Evolutionary conservation across 352 stramenopile genomes (phyloP), one percentile per base, ranked within the genome.

Genomic region (Phytophthora foliorum): DNA sequence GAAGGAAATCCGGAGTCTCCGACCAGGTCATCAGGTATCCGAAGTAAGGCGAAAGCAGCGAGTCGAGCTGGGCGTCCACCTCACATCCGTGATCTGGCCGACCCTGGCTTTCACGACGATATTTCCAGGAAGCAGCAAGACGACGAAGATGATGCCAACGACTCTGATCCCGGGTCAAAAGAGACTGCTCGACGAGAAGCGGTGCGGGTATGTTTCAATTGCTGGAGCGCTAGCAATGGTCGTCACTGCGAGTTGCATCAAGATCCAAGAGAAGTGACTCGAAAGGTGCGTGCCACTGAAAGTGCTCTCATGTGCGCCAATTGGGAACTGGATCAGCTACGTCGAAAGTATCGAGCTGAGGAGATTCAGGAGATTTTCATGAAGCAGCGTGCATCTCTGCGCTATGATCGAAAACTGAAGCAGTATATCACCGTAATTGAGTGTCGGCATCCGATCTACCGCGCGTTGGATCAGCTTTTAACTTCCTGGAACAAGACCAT

Each of bases 361-460:
- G 91, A 98, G 72, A 97, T 98, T 44, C 93, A 98, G 61, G 92
- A 98, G 66, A 80, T 98, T 16, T 98, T 98, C 32, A 87, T 93
- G 75, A 92, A 95, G 54, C 80, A 93, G 29, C 93, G 82, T 16
- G 89, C 88, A 1, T 96, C 87, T 17, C 67, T 99, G 16, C 82
- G 91, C 7, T 98, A 95, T 54, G 90, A 98, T 57, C 83, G 82
- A 42, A 70, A 86, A 22, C 69, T 91, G 8, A 97, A 98, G 63
- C 70, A 88, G 41, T 98, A 98, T 67, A 80, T 96, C 27, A 95
- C 92, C 0, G 78, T 97, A 0, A 73, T 95, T 17, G 92, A 98
- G 65, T 91, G 90, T 56, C 82, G 81, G 13, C 95, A 99, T 61
- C 91, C 92, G 16, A 97, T 98, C 45, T 99, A 98, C 72, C 86